Evolutionary conservation across 2,329 filamentous ascomycete species (phyloP).

Genomic region (Graphilbum fragrans): DNA sequence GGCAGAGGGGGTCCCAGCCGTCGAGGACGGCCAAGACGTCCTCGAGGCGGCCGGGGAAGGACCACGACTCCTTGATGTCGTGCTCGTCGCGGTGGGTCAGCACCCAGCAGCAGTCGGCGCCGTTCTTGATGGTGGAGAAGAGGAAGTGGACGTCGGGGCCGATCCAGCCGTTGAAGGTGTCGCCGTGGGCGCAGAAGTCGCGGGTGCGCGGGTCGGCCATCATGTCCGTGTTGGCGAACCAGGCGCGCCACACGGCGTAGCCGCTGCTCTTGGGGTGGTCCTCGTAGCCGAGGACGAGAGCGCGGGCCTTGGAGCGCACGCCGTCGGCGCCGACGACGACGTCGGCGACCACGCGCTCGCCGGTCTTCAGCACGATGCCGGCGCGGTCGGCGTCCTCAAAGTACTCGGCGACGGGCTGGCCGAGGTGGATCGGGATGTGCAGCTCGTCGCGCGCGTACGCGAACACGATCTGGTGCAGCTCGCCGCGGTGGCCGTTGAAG

Average conservation of each 20-base stretch:
- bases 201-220: constrained; percentile 37
- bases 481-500: constrained; percentile 49
- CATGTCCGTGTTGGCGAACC: constrained; percentile 39
- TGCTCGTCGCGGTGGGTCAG: constrained; percentile 41
- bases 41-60: constrained; percentile 36
- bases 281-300: constrained; percentile 36
- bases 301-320: constrained; percentile 38
- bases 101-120: constrained; percentile 45
- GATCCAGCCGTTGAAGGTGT: constrained; percentile 48
- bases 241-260: constrained; percentile 40
- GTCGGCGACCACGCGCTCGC: constrained; percentile 25
- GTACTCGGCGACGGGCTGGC: constrained; percentile 37
- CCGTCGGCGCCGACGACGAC: constrained; percentile 43
- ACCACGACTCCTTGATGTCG: constrained; percentile 44
- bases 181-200: constrained; percentile 41
- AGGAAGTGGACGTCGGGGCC: constrained; percentile 44
- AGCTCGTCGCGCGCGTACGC: constrained; percentile 42
- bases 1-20: constrained; percentile 37
- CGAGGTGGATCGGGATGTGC: constrained; percentile 42
- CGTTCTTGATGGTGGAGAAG: constrained; percentile 43
- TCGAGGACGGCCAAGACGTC: constrained; percentile 38
- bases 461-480: constrained; percentile 47
- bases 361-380: constrained; percentile 25
- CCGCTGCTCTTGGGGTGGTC: constrained; percentile 38
- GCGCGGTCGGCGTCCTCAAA: constrained; percentile 38